A percentile compares a stretch with the other conserved stretches of the same genome.
phyloP scores from a whole-genome alignment of 129 eudicot genomes.

The carrot (Daucus carota) region DNA sequence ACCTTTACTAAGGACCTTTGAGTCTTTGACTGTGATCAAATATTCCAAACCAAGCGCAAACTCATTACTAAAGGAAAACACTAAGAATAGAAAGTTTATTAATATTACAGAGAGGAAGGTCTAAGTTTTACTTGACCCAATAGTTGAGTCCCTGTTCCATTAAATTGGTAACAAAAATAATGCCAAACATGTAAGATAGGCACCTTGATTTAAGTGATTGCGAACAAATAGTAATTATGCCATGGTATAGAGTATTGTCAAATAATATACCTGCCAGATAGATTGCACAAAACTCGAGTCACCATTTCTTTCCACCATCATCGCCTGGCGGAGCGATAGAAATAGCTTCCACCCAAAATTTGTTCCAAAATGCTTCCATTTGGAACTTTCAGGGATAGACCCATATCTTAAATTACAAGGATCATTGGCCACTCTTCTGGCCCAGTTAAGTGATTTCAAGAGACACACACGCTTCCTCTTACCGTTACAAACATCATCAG shows the following conservation, averaged over 20 bases:
- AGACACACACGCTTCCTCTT: slow-evolving; percentile 53
- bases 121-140: too few relatives aligned
- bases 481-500: slow-evolving; percentile 29
- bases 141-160: too few relatives aligned
- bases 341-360: slow-evolving; percentile 63
- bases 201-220: too few relatives aligned
- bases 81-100: too few relatives aligned
- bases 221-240: neutral
- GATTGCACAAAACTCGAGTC: slow-evolving; percentile 31
- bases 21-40: too few relatives aligned
- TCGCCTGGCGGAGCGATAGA: slow-evolving; percentile 49
- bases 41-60: too few relatives aligned
- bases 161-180: too few relatives aligned
- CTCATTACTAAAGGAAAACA: too few relatives aligned
- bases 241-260: neutral
- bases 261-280: slow-evolving; percentile 38
- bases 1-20: too few relatives aligned
- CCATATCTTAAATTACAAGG: slow-evolving; percentile 58
- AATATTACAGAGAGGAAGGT: too few relatives aligned
- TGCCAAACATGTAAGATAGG: too few relatives aligned
- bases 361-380: slow-evolving; percentile 57
- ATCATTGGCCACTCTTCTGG: slow-evolving; percentile 44
- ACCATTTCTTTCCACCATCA: slow-evolving; percentile 40
- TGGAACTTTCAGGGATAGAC: slow-evolving; percentile 47
- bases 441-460: slow-evolving; percentile 46